A percentile compares a stretch with the other conserved stretches of the same genome.
These are phyloP conservation scores for Neurospora sp. DNA, from an alignment of 2,329 filamentous ascomycete species.

Conservation along the genomic window DNA sequence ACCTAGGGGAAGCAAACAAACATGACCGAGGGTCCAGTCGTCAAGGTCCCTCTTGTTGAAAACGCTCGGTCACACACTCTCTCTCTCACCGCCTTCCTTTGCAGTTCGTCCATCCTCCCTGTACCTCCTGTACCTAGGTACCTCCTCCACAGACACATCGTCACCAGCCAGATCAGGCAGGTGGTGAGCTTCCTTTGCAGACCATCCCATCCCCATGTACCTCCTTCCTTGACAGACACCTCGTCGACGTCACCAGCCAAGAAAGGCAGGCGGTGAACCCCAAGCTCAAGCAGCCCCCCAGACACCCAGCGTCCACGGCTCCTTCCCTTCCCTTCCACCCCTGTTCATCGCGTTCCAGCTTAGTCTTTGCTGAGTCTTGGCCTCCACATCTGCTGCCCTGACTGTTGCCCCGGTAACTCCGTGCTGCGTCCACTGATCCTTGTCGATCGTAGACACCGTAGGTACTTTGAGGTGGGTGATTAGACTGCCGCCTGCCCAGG, in stretches of 20 bases:
- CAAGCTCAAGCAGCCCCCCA: constrained; percentile 37
- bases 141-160: background rate
- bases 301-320: constrained; percentile 49
- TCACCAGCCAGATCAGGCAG: background rate
- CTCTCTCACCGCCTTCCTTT: background rate
- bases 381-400: constrained; percentile 47
- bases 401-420: constrained; percentile 50
- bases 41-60: background rate
- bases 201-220: background rate
- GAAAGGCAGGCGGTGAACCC: background rate
- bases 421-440: constrained; percentile 60
- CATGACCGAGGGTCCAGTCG: background rate
- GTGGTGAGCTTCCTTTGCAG: background rate
- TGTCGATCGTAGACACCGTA: constrained; percentile 59
- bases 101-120: background rate
- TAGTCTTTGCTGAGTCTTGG: constrained; percentile 49
- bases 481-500: constrained; percentile 67
- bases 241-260: background rate
- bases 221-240: background rate
- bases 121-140: background rate
- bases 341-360: constrained; percentile 46
- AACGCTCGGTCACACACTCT: background rate
- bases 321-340: constrained; percentile 32
- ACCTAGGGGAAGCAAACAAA: background rate
- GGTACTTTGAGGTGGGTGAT: constrained; percentile 58